phyloP scores from a whole-genome alignment of 1,139 yeast genomes.

The Arxiozyma bovina region DNA sequence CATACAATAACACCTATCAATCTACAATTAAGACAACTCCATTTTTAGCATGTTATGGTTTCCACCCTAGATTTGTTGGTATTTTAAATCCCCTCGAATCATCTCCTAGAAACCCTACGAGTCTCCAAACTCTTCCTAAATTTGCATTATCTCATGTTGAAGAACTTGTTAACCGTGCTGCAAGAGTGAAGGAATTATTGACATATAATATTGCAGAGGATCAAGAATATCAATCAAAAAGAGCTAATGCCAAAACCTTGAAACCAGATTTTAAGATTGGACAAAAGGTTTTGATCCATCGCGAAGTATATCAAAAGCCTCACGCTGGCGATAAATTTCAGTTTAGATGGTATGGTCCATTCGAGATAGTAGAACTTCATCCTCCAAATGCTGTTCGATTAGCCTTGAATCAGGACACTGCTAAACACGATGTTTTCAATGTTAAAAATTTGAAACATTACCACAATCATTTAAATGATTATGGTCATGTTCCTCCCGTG shows the following conservation, averaged over 20 bases:
- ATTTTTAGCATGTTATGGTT: slow-evolving; percentile 1
- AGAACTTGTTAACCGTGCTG: not conserved
- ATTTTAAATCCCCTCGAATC: not conserved
- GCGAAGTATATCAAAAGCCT: not conserved
- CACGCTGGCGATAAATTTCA: not conserved
- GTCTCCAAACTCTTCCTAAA: not conserved
- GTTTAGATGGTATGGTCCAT: not conserved
- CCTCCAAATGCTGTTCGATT: not conserved
- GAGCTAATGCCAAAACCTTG: not conserved
- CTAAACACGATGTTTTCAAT: not conserved
- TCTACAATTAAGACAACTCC: not conserved
- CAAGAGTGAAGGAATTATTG: not conserved
- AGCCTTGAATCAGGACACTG: not conserved
- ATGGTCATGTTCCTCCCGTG: not conserved
- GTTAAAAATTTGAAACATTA: not conserved
- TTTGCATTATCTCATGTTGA: not conserved
- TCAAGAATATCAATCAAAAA: not conserved
- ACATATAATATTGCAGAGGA: not conserved
- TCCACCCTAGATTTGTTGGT: not conserved
- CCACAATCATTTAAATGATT: not conserved
- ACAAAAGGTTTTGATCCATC: not conserved
- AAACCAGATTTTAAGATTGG: not conserved
- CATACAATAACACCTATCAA: slow-evolving; percentile 6
- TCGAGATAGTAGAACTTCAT: not conserved
- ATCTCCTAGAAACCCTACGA: not conserved